Base-by-base conservation (phyloP, 2,329 filamentous ascomycete genomes). In the Sclerotiophoma versabilis region DNA sequence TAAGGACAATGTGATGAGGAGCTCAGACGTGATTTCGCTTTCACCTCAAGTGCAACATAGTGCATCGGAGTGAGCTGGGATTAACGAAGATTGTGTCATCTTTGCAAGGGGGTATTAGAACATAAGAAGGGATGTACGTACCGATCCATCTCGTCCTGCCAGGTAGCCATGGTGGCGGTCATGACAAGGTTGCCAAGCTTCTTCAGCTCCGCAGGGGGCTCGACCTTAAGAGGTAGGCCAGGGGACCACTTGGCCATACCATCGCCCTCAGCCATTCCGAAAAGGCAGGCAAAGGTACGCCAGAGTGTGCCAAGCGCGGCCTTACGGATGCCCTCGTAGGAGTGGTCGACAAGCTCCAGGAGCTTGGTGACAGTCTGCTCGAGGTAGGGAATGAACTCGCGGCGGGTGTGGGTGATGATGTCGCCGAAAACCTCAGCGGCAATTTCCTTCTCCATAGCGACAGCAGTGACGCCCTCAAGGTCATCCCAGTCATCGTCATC, bases 31-130 rank as follows among this genome's bases (percentile, higher is more conserved):
- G 81, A 78, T 82, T 79, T 84, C 89, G 92, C 81, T 79, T 96
- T 95, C 88, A 88, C 91, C 92, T 90, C 92, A 96, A 87, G 80
- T 87, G 87, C 90, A 86, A 74, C 63, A 80, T 84, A 49, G 80
- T 84, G 91, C 88, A 88, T 98, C 90, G 91, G 91, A 96, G 93
- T 97, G 93, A 97, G 93, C 93, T 97, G 93, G 92, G 93, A 93
- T 85, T 93, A 93, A 93, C 91, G 91, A 87, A 86, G 81, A 78
- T 81, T 85, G 82, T 79, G 45, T 96, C 92, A 97, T 97, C 92
- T 68, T 75, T 73, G 70, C 58, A 66, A 59, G 51, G 58, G 54
- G 19, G 5, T 15, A 20, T 3, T 23, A 32, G 41, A 26, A 46
- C 38, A 49, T 61, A 43, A 37, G 29, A 50, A 27, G 25, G 50